phyloP scores from a whole-genome alignment of 768 basidiomycete genomes.

The Cystobasidium onofrii region DNA sequence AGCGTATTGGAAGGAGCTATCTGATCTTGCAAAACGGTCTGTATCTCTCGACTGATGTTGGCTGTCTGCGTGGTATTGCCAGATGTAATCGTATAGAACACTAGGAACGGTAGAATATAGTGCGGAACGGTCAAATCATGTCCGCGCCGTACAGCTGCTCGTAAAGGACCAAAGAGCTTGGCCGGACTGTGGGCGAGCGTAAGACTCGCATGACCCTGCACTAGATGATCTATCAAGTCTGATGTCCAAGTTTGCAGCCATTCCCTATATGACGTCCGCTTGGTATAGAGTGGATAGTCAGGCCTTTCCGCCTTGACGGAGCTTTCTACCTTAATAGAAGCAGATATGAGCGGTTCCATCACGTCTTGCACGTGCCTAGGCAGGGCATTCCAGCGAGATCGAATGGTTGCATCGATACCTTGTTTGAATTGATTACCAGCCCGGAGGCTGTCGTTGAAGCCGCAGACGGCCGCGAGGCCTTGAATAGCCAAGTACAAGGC shows the following conservation, averaged over 20 bases:
- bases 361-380: conserved; percentile 79
- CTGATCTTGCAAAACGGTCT: conserved; percentile 78
- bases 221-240: conserved; percentile 58
- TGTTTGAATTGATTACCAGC: conserved; percentile 58
- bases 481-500: conserved; percentile 86
- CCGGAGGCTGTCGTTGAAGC: conserved; percentile 50
- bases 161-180: conserved; percentile 74
- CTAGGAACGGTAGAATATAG: conserved; percentile 80
- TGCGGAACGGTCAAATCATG: conserved; percentile 93
- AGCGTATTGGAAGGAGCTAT: conserved; percentile 57
- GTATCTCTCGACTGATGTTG: conserved; percentile 65
- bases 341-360: conserved; percentile 69
- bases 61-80: conserved; percentile 58
- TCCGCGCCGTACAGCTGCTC: conserved; percentile 61
- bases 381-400: conserved; percentile 61
- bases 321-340: conserved; percentile 49
- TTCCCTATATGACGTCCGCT: conserved; percentile 74
- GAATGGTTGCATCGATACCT: conserved; percentile 2
- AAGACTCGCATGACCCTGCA: conserved; percentile 35
- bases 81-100: conserved; percentile 72
- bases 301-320: conserved; percentile 42
- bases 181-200: conserved; percentile 49
- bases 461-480: conserved; percentile 76
- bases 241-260: conserved; percentile 89
- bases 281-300: conserved; percentile 68